Evolutionary conservation across 306 rosid species (phyloP), one percentile per base, ranked within the genome.

Genomic region (Fagus sylvatica): DNA sequence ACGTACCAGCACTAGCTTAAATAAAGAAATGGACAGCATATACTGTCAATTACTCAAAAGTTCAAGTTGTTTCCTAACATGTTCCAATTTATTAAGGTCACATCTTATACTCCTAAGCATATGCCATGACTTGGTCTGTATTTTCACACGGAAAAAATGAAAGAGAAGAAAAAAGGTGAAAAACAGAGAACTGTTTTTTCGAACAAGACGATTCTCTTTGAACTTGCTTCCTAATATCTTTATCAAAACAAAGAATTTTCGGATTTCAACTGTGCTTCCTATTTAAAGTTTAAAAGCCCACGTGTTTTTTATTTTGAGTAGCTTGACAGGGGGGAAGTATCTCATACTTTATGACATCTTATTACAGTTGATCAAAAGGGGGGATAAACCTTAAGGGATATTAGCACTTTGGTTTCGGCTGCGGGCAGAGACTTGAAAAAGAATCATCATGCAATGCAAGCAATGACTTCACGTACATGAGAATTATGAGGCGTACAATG

Each of bases 221-320:
- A 60, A 60, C 32, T 60, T 32, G 39, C 51, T 46, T 10, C 4
- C 15, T 46, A 22, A 2, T 46, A 46, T 46, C 51, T 46, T 4
- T 10, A 59, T 22, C 2, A 28, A 0, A 10, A 22, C 13, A 11
- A 28, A 28, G 11, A 32, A 32, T 57, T 57, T 57, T 30, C 2
- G 34, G 7, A 11, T 1, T 57, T 30, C 7, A 57, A 57, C 64
- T 57, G 11, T 30, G 65, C 65, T 0, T 0, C 11, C 32, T 36
- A 4, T 10, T 22, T 32, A 32, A 54, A 17, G 56, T n/a, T 53
- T 16, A 40, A 53, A 42, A 56, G 28, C n/a, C 9, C 71, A 64
- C 83, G 39, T 68, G 77, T 51, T 83, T 77, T 74, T 74, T 77
- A 53, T 49, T 73, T 61, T 40, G n/a, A 11, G 42, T 32, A 16